phyloP scores from a whole-genome alignment of 441 rosid genomes.

The Populus trichocarpa region DNA sequence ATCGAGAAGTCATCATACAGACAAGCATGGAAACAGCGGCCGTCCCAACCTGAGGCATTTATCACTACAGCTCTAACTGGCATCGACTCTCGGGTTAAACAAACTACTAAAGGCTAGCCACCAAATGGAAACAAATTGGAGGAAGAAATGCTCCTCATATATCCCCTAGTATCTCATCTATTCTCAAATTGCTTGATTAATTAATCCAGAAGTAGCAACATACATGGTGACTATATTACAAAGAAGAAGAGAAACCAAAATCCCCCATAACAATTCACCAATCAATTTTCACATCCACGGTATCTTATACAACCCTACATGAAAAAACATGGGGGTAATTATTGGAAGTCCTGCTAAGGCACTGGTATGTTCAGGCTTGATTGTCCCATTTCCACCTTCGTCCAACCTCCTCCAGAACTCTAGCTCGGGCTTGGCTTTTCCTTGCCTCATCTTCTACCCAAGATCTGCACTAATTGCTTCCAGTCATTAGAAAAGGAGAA shows the following conservation, averaged over 20 bases:
- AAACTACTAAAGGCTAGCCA: neutral
- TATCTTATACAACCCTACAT: neutral
- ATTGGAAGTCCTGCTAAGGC: neutral
- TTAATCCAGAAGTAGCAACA: conserved; percentile 4
- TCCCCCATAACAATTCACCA: neutral
- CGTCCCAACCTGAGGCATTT: neutral
- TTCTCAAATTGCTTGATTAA: conserved; percentile 1
- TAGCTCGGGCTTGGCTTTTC: conserved; percentile 85
- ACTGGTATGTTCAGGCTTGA: conserved; percentile 26
- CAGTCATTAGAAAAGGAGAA: conserved; percentile 11
- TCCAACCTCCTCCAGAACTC: conserved; percentile 78
- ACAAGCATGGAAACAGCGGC: neutral
- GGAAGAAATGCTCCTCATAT: neutral
- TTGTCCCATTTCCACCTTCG: conserved; percentile 86
- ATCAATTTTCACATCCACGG: neutral
- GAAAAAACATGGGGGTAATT: neutral
- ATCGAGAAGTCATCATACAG: neutral
- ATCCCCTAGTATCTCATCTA: neutral
- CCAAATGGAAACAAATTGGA: neutral
- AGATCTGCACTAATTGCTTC: conserved; percentile 47
- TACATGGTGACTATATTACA: neutral
- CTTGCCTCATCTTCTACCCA: conserved; percentile 96
- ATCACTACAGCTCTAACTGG: neutral
- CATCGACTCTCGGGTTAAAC: neutral
- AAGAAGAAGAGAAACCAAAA: neutral